Conservation (phyloP, 2,329 filamentous ascomycete genomes). For the Dactylellina cionopaga region DNA sequence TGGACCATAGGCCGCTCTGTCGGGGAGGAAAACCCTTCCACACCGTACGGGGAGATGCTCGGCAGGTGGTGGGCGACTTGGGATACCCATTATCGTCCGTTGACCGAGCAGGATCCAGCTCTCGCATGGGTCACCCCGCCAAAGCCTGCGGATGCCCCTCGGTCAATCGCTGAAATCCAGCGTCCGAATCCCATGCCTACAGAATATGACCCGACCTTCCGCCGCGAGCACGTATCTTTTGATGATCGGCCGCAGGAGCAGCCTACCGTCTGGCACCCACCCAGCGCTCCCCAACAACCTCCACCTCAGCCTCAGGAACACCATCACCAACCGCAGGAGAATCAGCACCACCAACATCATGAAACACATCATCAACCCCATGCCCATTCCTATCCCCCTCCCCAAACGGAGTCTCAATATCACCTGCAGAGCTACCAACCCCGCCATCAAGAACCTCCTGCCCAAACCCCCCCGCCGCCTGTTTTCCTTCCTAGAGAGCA, state of each 20-base stretch:
- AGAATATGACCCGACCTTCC: conserved; percentile 50
- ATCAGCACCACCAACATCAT: conserved; percentile 54
- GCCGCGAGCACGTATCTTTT: conserved; percentile 42
- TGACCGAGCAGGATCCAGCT: conserved; percentile 56
- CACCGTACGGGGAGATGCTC: conserved; percentile 83
- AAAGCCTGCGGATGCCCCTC: conserved; percentile 62
- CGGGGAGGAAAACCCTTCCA: conserved; percentile 62
- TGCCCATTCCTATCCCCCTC: too few species aligned
- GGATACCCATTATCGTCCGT: conserved; percentile 78
- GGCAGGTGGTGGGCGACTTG: conserved; percentile 94
- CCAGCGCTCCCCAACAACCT: conserved; percentile 58
- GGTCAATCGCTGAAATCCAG: conserved; percentile 37
- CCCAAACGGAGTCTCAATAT: conserved; percentile 54
- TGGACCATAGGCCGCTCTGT: conserved; percentile 76
- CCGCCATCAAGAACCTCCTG: not conserved
- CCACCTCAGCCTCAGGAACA: conserved; percentile 56
- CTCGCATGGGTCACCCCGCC: conserved; percentile 42
- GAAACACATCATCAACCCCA: conserved; percentile 50
- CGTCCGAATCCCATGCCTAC: conserved; percentile 34
- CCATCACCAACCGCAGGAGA: conserved; percentile 60
- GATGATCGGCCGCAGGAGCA: conserved; percentile 54
- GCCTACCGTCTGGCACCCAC: conserved; percentile 28
- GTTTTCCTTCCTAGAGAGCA: conserved; percentile 42
- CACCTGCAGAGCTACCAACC: conserved; percentile 38
- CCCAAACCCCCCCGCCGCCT: conserved; percentile 4